Base-by-base conservation (phyloP, 495 filamentous ascomycete species). In the Lophium mytilinum region DNA sequence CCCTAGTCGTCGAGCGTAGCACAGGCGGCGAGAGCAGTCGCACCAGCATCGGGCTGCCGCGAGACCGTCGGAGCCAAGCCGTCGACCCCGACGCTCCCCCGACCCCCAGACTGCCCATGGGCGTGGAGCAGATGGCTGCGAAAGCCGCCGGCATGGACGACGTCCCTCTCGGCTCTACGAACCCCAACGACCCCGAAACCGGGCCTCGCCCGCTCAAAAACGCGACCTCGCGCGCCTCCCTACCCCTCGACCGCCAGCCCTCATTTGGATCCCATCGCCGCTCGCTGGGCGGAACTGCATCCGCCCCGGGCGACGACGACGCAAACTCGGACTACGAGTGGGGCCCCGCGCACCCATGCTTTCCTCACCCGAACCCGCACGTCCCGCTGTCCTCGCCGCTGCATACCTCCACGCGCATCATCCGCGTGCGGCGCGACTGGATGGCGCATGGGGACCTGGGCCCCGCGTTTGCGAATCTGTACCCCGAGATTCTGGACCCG, bases 401-500 rank as follows among this genome's bases (percentile, higher is more conserved):
- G 60, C 86, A 85, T 63, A 70, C 76, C 42, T 82, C 74, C 7
- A 99, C 93, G 14, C 83, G 90, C 56, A 85, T 99, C 51, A 96
- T 99, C 67, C 86, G 93, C 1, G 85, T 99, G 50, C 78, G 81
- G 21, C 78, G 93, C 21, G 93, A 97, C 69, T 99, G 90, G 87
- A 85, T 96, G 77, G 68, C 88, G 18, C 79, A 80, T 41, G 94
- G 90, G 5, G 93, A 99, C 68, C 74, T 96, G n/a, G 90, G 90
- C 8, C 93, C 93, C 15, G 87, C 88, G 0, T 96, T 90, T 65
- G 90, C 88, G 7, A 96, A 95, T 59, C 78, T 95, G 0, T 99
- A 97, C 61, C 93, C 93, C 0, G 93, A 97, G 62, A 94, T 97
- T 53, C 74, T 99, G 11, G 89, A 95, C 57, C 89, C 90, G 2